A percentile compares a stretch with the other conserved stretches of the same genome.
These are phyloP conservation scores for Myriosclerotinia scirpicola DNA, from an alignment of 2,329 filamentous ascomycete species.

Conservation along the genomic window DNA sequence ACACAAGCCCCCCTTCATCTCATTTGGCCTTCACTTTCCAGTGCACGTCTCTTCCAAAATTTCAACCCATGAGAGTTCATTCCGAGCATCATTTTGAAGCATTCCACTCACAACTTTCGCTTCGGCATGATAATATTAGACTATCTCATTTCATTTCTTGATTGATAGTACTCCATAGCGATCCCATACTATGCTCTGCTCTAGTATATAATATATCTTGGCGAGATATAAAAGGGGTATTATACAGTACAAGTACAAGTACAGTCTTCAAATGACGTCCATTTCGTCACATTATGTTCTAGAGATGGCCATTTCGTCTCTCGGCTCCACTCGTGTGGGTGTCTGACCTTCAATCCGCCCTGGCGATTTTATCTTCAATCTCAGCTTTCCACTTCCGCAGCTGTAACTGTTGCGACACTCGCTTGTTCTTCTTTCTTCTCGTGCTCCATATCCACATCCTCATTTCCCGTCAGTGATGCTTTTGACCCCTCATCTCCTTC, in stretches of 20 bases:
- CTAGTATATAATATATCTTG: conserved; percentile 2
- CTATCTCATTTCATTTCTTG: background rate
- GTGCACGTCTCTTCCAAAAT: too few species aligned
- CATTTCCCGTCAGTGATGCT: conserved; percentile 21
- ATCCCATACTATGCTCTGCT: conserved; percentile 3
- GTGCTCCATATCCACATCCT: conserved; percentile 18
- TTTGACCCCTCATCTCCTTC: conserved; percentile 15
- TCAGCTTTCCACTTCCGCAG: background rate
- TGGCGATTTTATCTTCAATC: background rate
- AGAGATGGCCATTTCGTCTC: background rate
- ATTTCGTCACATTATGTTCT: conserved; percentile 18
- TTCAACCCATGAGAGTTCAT: background rate
- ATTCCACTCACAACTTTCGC: background rate
- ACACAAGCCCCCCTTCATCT: background rate
- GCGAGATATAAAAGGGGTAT: conserved; percentile 11
- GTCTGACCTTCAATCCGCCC: too few species aligned
- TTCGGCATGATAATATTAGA: background rate
- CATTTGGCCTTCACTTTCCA: too few species aligned
- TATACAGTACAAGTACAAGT: conserved; percentile 16
- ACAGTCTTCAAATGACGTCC: conserved; percentile 24
- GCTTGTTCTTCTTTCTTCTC: background rate
- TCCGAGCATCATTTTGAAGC: background rate
- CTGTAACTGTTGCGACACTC: conserved; percentile 1
- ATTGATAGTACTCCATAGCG: background rate
- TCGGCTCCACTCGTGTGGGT: background rate